A percentile compares a stretch with the other conserved stretches of the same genome.
These are phyloP conservation scores for Triticum urartu DNA, from an alignment of 176 grass and related monocot species.

Conservation along the genomic window DNA sequence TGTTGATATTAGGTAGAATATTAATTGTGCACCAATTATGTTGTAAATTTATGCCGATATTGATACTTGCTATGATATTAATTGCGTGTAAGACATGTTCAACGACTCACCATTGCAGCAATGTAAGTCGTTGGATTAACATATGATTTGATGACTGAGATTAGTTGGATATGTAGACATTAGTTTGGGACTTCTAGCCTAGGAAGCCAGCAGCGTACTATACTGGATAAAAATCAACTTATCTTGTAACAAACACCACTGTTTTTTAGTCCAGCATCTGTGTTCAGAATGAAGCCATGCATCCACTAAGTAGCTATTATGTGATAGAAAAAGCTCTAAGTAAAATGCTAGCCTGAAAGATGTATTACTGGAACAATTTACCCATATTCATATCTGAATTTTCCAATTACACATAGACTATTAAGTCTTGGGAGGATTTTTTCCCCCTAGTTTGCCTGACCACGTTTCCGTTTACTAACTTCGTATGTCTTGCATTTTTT, in stretches of 20 bases:
- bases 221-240: background rate
- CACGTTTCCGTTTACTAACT: background rate
- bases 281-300: too few species aligned
- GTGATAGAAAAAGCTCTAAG: background rate
- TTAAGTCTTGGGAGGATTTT: background rate
- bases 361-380: background rate
- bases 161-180: background rate
- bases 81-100: too few species aligned
- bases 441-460: background rate
- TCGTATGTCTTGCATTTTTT: background rate
- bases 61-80: too few species aligned
- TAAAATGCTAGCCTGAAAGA: background rate
- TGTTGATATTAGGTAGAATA: too few species aligned
- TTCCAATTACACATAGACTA: background rate
- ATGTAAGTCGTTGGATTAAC: too few species aligned
- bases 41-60: too few species aligned
- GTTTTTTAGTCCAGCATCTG: background rate
- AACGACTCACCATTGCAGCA: too few species aligned
- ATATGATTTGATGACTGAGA: too few species aligned
- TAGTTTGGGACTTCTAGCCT: slow-evolving; percentile 1
- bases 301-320: too few species aligned
- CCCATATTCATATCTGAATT: background rate
- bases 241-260: background rate
- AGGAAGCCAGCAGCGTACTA: background rate
- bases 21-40: too few species aligned